Base-by-base conservation (phyloP, 1,139 yeast genomes). In the Magnusiomyces tetraspermus region DNA sequence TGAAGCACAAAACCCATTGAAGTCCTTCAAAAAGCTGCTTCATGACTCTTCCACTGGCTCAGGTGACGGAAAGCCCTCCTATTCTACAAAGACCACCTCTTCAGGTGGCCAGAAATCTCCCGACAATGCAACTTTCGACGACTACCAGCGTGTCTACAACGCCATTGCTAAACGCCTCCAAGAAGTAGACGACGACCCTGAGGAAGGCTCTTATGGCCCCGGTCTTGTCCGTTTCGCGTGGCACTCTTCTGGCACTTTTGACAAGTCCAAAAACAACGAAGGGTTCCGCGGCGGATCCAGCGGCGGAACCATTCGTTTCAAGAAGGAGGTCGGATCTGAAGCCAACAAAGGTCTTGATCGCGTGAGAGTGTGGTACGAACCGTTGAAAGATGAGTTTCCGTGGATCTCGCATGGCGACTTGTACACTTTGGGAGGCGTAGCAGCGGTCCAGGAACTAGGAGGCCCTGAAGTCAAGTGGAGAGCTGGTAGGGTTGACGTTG, bases 281-380 rank as follows among this genome's bases (percentile, higher is more conserved):
- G n/a, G n/a, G n/a, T n/a, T n/a, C n/a, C n/a, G n/a, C n/a, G 96
- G 96, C 60, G 97, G 97, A 40, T 82, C 94, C 3, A 84, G 69
- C 66, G 86, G 85, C 55, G 96, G 95, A 60, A 84, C 96, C 51
- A 85, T 87, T 85, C 75, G 87, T 61, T 82, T 75, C 64, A 65
- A 75, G 43, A 79, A 82, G 54, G 96, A 87, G 67, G 71, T 77
- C 30, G 67, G 67, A 47, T 92, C 85, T 63, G 84, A 80, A 15
- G 90, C 83, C 58, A 88, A 88, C 67, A 78, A 77, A 44, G 96
- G 96, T 50, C 75, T 88, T 61, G 75, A 74, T 51, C 74, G 75
- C 55, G 95, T 82, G 24, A 76, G 84, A 58, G 75, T 77, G 56
- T 86, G 86, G 66, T 72, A 87, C 61, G 72, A 73, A 53, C 80